Percentiles rank a stretch among this genome's conserved stretches.
These are phyloP conservation scores for Elsinoe ampelina DNA, from an alignment of 2,329 filamentous ascomycete species.

Conservation along the genomic window DNA sequence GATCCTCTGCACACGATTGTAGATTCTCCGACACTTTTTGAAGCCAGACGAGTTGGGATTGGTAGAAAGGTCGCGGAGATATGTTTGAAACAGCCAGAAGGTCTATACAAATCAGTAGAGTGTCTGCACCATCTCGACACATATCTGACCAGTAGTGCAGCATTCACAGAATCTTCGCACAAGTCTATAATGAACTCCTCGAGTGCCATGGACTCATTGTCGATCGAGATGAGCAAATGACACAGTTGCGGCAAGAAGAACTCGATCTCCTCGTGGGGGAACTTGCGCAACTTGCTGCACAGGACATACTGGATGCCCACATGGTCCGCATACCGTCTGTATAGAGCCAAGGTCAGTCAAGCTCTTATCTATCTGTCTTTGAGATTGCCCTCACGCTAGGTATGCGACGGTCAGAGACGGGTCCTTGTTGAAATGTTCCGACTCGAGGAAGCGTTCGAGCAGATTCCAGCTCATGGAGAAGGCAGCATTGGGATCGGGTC, in stretches of 20 bases:
- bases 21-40: constrained; percentile 72
- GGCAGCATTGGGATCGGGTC: constrained; percentile 13
- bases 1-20: constrained; percentile 82
- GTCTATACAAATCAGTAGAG: constrained; percentile 45
- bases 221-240: constrained; percentile 76
- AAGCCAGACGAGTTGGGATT: constrained; percentile 70
- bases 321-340: constrained; percentile 77
- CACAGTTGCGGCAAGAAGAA: constrained; percentile 83
- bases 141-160: constrained; percentile 62
- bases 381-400: constrained; percentile 58
- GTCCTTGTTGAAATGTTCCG: constrained; percentile 87
- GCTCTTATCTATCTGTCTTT: constrained; percentile 16
- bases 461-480: constrained; percentile 61
- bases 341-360: constrained; percentile 13
- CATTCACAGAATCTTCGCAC: constrained; percentile 80
- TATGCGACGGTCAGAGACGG: constrained; percentile 83
- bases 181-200: constrained; percentile 81
- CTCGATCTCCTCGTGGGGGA: constrained; percentile 84
- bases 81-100: constrained; percentile 85
- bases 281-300: constrained; percentile 79
- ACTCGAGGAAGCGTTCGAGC: constrained; percentile 83
- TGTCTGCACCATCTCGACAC: not conserved
- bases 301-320: constrained; percentile 84
- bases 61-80: constrained; percentile 68
- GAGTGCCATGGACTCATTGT: constrained; percentile 85